Base-by-base conservation (phyloP, 1,139 yeast species). In the Suhomyces yuchorum region DNA sequence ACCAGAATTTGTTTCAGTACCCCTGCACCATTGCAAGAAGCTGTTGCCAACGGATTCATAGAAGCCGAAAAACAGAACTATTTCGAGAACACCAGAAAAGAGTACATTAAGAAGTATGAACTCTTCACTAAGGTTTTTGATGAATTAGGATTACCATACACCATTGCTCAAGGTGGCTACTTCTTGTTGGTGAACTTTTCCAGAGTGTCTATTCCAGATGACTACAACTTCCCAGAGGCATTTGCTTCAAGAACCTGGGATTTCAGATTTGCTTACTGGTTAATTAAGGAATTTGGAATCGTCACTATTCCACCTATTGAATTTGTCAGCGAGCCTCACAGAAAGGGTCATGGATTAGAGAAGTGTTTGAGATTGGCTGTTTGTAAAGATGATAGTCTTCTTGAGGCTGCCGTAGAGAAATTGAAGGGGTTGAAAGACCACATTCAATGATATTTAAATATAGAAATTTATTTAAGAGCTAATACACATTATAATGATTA, bases 231-330 rank as follows among this genome's bases (percentile, higher is more conserved):
- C 67, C 98, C 98, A 1, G 81, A 72, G 14, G 89, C 83, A 18
- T 80, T 93, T 51, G 65, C 73, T 41, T 67, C 65, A 28, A 69
- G 75, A 48, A 92, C 96, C 22, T 82, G 82, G 56, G 99, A 93
- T 70, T 93, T 90, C 75, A 82, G 83, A 61, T 76, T 87, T 56
- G 95, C 97, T 0, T 89, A 89, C 70, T 93, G 98, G 97, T 75
- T 93, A 52, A 89, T 91, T 60, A 85, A 83, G 63, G 96, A 92
- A 63, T 68, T 93, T 48, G 99, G 99, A 4, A 96, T 93, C 40
- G 98, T 93, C 20, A 87, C 96, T 5, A 92, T 93, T 56, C 99
- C 99, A 11, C 98, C 98, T 26, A 87, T 97, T 4, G 99, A 92
- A 66, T 93, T 93, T 63, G 83, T 89, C 61, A 79, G 82, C 40